These are phyloP conservation scores for Ochromonas danica DNA, from an alignment of 108 stramenopile species.

Conservation along the genomic window DNA sequence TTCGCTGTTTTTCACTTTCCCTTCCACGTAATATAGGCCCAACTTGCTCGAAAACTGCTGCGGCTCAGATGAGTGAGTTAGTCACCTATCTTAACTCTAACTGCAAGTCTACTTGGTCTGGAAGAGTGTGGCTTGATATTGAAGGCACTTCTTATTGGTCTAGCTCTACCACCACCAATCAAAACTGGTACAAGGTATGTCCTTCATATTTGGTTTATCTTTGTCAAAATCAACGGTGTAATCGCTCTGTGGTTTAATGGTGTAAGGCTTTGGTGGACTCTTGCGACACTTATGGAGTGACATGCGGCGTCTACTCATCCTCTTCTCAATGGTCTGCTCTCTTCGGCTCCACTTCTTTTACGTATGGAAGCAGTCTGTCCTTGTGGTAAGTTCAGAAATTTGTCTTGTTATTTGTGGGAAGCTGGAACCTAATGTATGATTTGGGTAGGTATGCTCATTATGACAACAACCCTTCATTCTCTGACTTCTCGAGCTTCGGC, in stretches of 20 bases:
- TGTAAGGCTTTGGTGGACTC: not conserved
- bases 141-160: slow-evolving; percentile 26
- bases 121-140: slow-evolving; percentile 32
- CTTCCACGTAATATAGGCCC: not conserved
- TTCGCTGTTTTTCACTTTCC: not conserved
- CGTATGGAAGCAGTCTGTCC: slow-evolving; percentile 17
- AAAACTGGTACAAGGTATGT: slow-evolving; percentile 1
- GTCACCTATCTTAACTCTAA: slow-evolving; percentile 26
- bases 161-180: slow-evolving; percentile 9
- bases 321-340: slow-evolving; percentile 20
- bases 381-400: slow-evolving; percentile 35
- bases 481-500: slow-evolving; percentile 30
- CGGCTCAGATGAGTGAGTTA: slow-evolving; percentile 23
- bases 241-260: not conserved
- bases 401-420: too few species aligned
- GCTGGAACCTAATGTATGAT: too few species aligned
- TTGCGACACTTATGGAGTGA: not conserved
- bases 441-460: slow-evolving; percentile 36
- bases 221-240: not conserved
- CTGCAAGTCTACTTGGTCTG: slow-evolving; percentile 25
- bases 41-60: slow-evolving; percentile 33
- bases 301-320: slow-evolving; percentile 31
- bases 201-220: not conserved
- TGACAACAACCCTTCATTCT: slow-evolving; percentile 23
- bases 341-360: slow-evolving; percentile 16